Evolutionary conservation across 805 yeast species (phyloP).

Genomic region (Babjeviella inositovora): DNA sequence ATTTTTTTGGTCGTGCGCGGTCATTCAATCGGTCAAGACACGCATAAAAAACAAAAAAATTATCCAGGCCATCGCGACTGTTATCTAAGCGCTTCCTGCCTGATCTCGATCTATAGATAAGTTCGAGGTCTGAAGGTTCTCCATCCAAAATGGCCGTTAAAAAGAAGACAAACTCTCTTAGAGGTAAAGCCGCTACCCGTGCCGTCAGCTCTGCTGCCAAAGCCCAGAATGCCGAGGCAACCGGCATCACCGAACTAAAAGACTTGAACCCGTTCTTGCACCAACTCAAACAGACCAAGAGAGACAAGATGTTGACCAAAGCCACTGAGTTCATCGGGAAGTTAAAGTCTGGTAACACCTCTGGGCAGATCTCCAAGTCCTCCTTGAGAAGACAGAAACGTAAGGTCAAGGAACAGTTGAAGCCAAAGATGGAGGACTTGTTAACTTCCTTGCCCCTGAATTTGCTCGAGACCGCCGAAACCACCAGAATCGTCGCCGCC

Average conservation of each 20-base stretch:
- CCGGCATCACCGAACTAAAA: background rate
- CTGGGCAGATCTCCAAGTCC: constrained; percentile 18
- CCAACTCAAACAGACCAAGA: constrained; percentile 18
- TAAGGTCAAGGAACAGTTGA: constrained; percentile 18
- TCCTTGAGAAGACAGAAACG: constrained; percentile 19
- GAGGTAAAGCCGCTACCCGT: background rate
- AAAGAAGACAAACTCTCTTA: background rate
- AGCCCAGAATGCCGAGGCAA: background rate
- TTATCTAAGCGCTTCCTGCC: too few relatives aligned
- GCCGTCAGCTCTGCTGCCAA: background rate
- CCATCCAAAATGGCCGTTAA: too few relatives aligned
- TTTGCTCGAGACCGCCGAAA: constrained; percentile 1
- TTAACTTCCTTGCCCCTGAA: constrained; percentile 14
- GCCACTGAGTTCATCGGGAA: constrained; percentile 12
- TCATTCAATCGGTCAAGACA: too few relatives aligned
- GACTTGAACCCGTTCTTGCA: constrained; percentile 22
- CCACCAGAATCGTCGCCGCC: constrained; percentile 4
- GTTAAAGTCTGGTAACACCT: constrained; percentile 12
- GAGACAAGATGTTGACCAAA: constrained; percentile 19
- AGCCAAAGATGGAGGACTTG: constrained; percentile 24
- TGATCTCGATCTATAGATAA: too few relatives aligned
- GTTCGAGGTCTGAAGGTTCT: too few relatives aligned
- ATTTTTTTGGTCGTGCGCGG: too few relatives aligned
- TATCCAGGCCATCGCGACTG: too few relatives aligned
- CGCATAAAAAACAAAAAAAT: too few relatives aligned